Base-by-base conservation (phyloP, 2,329 filamentous ascomycete genomes). In the Sarocladium kiliense region DNA sequence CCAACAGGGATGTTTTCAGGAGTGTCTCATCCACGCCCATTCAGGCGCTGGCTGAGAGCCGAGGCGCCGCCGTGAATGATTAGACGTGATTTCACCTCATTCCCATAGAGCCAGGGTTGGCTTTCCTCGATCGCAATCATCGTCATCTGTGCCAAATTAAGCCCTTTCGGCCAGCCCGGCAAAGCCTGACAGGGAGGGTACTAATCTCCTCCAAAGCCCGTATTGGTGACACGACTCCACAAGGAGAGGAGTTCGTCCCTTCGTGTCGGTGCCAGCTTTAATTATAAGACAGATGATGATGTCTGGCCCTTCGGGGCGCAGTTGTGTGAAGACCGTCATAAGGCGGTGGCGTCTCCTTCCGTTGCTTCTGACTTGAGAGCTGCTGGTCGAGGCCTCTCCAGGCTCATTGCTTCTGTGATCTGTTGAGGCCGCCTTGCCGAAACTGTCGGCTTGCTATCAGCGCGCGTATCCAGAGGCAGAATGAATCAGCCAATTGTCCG, bases 81-180 rank as follows among this genome's bases (percentile, higher is more conserved):
- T 27, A 47, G 44, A 47, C 25, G 44, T 47, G 44, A 27, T 47
- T 47, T 47, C 44, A 14, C 7, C 23, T 18, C 44, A 47, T 47
- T 47, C 44, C 44, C 44, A 18, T 47, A 10, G 27, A 47, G 25
- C 7, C 25, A 47, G 44, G 44, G 44, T 47, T 47, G 10, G 18
- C 18, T 30, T 27, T 9, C n/a, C 16, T 18, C n/a, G 47, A 21
- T 36, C 30, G 14, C 47, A 16, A 51, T 21, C 47, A 51, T 51
- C 47, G 47, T 51, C 47, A 51, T 51, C 27, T 36, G 12, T 51
- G 47, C 26, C 47, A 36, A 21, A 34, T 51, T 51, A 36, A 51
- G 47, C 47, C 26, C 30, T 51, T n/a, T 34, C 47, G 47, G 47
- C 19, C 47, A 36, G 14, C 6, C 47, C 30, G 47, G 47, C 30